Percentiles rank a stretch among this genome's conserved stretches.
Evolutionary conservation across 805 yeast genomes (phyloP).

Genomic region (Lachancea nothofagi): DNA sequence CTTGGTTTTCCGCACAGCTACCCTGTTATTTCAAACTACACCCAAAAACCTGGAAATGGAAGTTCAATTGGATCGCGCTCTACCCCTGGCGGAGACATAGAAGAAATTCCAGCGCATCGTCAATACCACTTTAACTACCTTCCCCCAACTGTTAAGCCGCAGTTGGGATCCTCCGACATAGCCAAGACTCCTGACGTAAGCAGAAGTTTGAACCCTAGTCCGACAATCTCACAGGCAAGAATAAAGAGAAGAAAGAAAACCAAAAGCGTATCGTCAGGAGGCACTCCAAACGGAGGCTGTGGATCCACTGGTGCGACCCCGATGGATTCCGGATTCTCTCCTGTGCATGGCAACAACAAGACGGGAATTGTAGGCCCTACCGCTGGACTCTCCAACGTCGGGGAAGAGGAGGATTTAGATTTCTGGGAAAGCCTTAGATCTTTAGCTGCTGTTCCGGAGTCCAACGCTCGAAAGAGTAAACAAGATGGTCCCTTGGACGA

Average conservation of each 20-base stretch:
- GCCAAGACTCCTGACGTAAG: constrained; percentile 42
- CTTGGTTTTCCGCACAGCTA: constrained; percentile 5
- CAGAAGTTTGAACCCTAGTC: constrained; percentile 39
- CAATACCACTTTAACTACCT: constrained; percentile 69
- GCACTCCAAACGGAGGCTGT: constrained; percentile 5
- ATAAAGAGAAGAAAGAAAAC: constrained; percentile 12
- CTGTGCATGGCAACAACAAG: constrained; percentile 1
- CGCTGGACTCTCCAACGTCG: constrained; percentile 24
- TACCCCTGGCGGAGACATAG: constrained; percentile 23
- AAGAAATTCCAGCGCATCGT: constrained; percentile 51
- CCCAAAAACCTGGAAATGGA: constrained; percentile 8
- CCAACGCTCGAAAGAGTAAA: constrained; percentile 9
- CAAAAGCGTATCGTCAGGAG: constrained; percentile 5
- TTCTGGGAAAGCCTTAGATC: constrained; percentile 68
- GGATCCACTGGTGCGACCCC: constrained; percentile 16
- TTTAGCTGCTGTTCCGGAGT: constrained; percentile 37
- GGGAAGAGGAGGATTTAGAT: constrained; percentile 55
- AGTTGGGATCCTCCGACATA: constrained; percentile 53
- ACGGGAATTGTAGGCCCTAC: constrained; percentile 5
- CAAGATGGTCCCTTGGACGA: constrained; percentile 11
- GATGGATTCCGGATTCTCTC: constrained; percentile 13
- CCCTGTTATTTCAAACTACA: constrained; percentile 8
- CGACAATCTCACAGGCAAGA: constrained; percentile 9
- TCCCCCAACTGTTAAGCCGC: constrained; percentile 72
- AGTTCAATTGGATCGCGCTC: constrained; percentile 21